Percentiles rank a stretch among this genome's conserved stretches.
phyloP scores from a whole-genome alignment of 2,329 filamentous ascomycete species.

The Chalara sp. region DNA sequence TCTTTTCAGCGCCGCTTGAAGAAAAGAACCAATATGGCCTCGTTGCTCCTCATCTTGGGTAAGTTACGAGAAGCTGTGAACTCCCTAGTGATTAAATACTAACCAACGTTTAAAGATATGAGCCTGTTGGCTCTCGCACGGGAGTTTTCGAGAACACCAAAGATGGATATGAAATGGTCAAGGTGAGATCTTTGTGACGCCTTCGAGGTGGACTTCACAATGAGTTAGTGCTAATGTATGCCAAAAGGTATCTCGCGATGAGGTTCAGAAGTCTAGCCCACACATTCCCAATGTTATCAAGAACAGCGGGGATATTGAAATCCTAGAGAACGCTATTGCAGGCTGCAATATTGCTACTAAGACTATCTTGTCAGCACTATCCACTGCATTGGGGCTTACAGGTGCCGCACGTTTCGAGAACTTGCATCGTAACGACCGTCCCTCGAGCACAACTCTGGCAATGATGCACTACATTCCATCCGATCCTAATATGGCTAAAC shows the following conservation, averaged over 20 bases:
- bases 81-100: neutral
- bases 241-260: slow-evolving; percentile 38
- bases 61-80: too few species aligned
- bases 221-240: neutral
- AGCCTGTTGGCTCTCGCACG: slow-evolving; percentile 41
- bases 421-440: slow-evolving; percentile 42
- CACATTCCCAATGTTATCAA: slow-evolving; percentile 41
- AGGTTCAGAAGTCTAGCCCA: slow-evolving; percentile 40
- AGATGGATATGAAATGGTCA: slow-evolving; percentile 48
- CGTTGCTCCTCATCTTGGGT: slow-evolving; percentile 42
- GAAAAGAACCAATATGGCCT: slow-evolving; percentile 51
- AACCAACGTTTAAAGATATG: slow-evolving; percentile 31
- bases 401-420: slow-evolving; percentile 42
- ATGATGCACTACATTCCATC: slow-evolving; percentile 49
- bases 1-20: slow-evolving; percentile 46
- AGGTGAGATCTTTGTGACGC: slow-evolving; percentile 24
- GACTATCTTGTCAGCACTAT: slow-evolving; percentile 30
- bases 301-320: slow-evolving; percentile 39
- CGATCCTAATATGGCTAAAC: slow-evolving; percentile 33
- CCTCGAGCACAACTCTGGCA: slow-evolving; percentile 42
- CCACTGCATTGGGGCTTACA: slow-evolving; percentile 37
- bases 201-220: slow-evolving; percentile 11
- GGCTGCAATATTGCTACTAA: slow-evolving; percentile 44
- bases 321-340: slow-evolving; percentile 43
- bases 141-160: slow-evolving; percentile 41